Evolutionary conservation across 768 basidiomycete genomes (phyloP).

Genomic region (Antrodiella citrinella): DNA sequence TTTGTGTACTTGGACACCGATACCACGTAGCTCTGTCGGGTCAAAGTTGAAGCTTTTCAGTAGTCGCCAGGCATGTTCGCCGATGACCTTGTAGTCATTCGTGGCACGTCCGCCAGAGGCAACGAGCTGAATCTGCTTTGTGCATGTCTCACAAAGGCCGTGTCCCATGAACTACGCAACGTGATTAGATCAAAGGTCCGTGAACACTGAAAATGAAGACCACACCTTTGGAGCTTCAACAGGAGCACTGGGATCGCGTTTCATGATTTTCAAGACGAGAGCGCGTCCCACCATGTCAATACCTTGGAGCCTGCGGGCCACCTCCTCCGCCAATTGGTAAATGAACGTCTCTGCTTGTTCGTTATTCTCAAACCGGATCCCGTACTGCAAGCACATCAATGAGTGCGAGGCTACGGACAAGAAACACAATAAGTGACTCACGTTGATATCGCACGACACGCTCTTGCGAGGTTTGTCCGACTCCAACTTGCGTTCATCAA

Average conservation of each 20-base stretch:
- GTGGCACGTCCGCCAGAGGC: slow-evolving; percentile 62
- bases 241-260: slow-evolving; percentile 77
- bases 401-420: neutral
- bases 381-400: slow-evolving; percentile 52
- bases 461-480: slow-evolving; percentile 83
- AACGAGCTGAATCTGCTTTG: slow-evolving; percentile 56
- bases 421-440: slow-evolving; percentile 31
- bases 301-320: slow-evolving; percentile 60
- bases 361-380: slow-evolving; percentile 82
- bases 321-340: slow-evolving; percentile 68
- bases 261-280: slow-evolving; percentile 85
- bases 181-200: slow-evolving; percentile 2
- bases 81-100: slow-evolving; percentile 63
- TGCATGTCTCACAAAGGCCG: slow-evolving; percentile 76
- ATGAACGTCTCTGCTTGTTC: slow-evolving; percentile 79
- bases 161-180: slow-evolving; percentile 77
- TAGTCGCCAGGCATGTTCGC: slow-evolving; percentile 68
- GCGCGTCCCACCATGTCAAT: slow-evolving; percentile 64
- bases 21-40: slow-evolving; percentile 80
- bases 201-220: slow-evolving; percentile 7
- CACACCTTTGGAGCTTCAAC: slow-evolving; percentile 83
- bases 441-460: slow-evolving; percentile 93
- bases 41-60: slow-evolving; percentile 70
- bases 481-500: slow-evolving; percentile 75
- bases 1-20: slow-evolving; percentile 88